A percentile compares a stretch with the other conserved stretches of the same genome.
phyloP scores from a whole-genome alignment of 306 rosid species.

The Geum urbanum region DNA sequence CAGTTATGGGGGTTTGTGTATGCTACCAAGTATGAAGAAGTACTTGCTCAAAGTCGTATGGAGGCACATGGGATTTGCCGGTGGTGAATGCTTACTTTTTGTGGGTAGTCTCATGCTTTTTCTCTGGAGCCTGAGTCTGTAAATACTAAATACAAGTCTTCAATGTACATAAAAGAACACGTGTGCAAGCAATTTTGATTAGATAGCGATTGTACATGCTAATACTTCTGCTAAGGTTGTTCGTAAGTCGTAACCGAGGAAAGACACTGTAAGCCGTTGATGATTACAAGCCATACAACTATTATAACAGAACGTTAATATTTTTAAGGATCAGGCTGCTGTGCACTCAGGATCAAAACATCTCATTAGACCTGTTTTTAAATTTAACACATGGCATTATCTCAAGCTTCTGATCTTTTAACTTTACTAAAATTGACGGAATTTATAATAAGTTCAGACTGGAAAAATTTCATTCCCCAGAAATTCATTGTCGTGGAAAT shows the following conservation, averaged over 20 bases:
- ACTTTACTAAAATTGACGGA: no score
- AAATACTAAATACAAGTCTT: neutral
- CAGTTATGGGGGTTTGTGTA: constrained; percentile 94
- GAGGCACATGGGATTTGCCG: constrained; percentile 84
- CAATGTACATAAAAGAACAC: neutral
- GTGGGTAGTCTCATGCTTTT: constrained; percentile 8
- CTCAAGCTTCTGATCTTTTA: no score
- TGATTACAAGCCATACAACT: no score
- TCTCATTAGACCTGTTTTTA: no score
- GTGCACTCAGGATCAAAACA: no score
- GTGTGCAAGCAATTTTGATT: constrained; percentile 6
- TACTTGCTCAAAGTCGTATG: constrained; percentile 60
- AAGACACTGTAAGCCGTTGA: neutral
- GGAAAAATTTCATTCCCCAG: no score
- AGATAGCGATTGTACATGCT: neutral
- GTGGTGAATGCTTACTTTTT: constrained; percentile 38
- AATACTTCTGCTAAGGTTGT: neutral
- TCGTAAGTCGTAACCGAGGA: neutral
- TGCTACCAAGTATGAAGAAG: constrained; percentile 70
- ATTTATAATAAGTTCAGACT: no score
- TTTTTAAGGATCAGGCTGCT: no score
- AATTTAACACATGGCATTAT: no score
- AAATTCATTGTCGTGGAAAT: no score
- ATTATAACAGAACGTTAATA: no score
- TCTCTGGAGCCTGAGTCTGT: constrained; percentile 5